Base-by-base conservation (phyloP, 768 basidiomycete species). In the Psilocybe tampanensis region DNA sequence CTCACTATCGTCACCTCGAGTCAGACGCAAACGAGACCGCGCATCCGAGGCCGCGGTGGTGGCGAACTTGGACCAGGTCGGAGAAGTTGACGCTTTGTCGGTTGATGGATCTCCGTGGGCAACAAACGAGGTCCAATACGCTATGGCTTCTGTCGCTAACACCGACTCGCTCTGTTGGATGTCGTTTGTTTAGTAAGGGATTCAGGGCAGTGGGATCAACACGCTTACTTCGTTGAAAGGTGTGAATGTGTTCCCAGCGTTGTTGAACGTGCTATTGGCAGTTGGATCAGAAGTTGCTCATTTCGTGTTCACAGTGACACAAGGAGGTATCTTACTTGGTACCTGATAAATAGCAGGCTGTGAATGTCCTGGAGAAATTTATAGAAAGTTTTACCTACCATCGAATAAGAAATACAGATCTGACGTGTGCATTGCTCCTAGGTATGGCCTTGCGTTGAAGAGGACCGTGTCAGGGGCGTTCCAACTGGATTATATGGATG, bases 111-210 rank as follows among this genome's bases (percentile, higher is more conserved):
- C 44, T 23, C 73, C 72, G 32, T 54, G 65, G 6, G 68, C 64
- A 2, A 65, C 69, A 57, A 79, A 78, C 1, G 76, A 77, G 17
- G 77, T 76, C 78, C 78, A 80, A 56, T 73, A 78, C 5, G 68
- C 70, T 26, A 80, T 77, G 11, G 75, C 75, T 59, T 78, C 76
- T 43, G 64, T 57, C 8, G 77, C 71, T 2, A 80, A 64, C 5
- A 59, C 59, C 8, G 65, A 53, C 62, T 80, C 77, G 43, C 75
- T 77, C 73, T 77, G 44, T 11, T n/a, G n/a, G n/a, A n/a, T n/a
- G n/a, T n/a, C n/a, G n/a, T n/a, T n/a, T n/a, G n/a, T n/a, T n/a
- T n/a, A n/a, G 11, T 45, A 9, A 23, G 42, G n/a, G 1, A 42
- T 18, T n/a, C n/a, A n/a, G 6, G 54, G 4, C 26, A 48, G 8